Evolutionary conservation across 176 grass and related monocot genomes (phyloP), one percentile per base, ranked within the genome.

Genomic region (Luzula sylvatica): DNA sequence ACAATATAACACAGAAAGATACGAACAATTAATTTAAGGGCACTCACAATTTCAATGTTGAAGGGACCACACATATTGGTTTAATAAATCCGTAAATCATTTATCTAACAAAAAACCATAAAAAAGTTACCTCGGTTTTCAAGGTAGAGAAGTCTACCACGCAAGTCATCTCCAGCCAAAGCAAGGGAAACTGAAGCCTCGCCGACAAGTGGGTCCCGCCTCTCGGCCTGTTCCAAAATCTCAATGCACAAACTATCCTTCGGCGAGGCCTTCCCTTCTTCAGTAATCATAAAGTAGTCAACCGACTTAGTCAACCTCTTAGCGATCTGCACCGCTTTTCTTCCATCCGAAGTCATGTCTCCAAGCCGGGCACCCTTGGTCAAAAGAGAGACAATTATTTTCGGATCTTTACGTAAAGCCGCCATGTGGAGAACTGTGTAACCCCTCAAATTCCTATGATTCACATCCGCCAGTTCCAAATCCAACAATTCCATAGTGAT

Each of bases 361-460:
- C 65, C 85, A 14, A 81, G 69, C 32, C 75, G 53, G 29, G 92
- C 92, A 9, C 92, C 92, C 65, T 98, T 90, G 18, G 86, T 90
- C 57, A 98, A 71, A 76, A 98, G 82, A 25, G 92, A 90, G 5
- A 87, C 47, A 7, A 98, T 86, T 12, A 98, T 98, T 62, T 80
- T 98, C 51, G 92, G 92, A 21, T 98, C 92, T 49, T 77, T 87
- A 50, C 75, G 69, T 52, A 42, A 82, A 32, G 86, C 92, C 48
- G 92, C 81, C 0, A 83, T 55, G 23, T 98, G 92, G 71, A 98
- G 92, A 50, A 98, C 78, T 1, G 92, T 98, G 59, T 90, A 98
- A 28, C 81, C 86, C 51, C 86, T 78, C 49, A 48, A 52, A 58
- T 98, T 80, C 52, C 59, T 83, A 42, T 69, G 75, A 69, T 98